phyloP scores from a whole-genome alignment of 176 grass and related monocot species.

The Sorghum bicolor region DNA sequence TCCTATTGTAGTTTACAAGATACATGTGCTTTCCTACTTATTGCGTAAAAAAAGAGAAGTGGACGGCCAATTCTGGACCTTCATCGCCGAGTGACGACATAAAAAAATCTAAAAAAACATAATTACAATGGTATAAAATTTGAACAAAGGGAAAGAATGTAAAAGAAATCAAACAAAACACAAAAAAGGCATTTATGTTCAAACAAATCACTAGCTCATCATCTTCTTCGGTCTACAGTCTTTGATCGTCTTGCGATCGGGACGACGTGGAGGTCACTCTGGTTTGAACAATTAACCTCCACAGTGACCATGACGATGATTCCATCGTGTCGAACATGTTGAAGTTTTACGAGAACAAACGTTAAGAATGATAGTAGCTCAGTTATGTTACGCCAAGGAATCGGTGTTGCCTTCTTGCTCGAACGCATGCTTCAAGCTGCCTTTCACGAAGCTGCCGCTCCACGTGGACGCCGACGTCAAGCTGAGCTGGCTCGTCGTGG shows the following conservation, averaged over 20 bases:
- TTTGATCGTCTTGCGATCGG: background rate
- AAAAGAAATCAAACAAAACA: background rate
- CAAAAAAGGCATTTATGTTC: background rate
- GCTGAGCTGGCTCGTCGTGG: constrained; percentile 37
- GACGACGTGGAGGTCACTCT: constrained; percentile 4
- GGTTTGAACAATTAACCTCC: constrained; percentile 19
- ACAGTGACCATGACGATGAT: background rate
- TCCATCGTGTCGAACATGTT: background rate
- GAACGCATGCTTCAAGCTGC: background rate
- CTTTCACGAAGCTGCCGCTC: constrained; percentile 30
- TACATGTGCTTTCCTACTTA: too few relatives aligned
- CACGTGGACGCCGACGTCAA: constrained; percentile 54
- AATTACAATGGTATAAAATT: background rate
- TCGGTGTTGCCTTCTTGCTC: constrained; percentile 5
- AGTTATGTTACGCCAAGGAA: background rate
- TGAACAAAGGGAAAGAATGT: background rate
- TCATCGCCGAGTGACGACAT: background rate
- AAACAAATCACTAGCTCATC: background rate
- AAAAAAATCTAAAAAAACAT: background rate
- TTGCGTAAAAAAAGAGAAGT: background rate
- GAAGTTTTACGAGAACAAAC: background rate
- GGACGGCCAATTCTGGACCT: background rate
- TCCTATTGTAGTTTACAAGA: too few relatives aligned
- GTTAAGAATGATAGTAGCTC: background rate
- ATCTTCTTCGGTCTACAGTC: background rate